Evolutionary conservation across 163 green algal species (phyloP).

Genomic region (Trebouxiophyceae sp.): DNA sequence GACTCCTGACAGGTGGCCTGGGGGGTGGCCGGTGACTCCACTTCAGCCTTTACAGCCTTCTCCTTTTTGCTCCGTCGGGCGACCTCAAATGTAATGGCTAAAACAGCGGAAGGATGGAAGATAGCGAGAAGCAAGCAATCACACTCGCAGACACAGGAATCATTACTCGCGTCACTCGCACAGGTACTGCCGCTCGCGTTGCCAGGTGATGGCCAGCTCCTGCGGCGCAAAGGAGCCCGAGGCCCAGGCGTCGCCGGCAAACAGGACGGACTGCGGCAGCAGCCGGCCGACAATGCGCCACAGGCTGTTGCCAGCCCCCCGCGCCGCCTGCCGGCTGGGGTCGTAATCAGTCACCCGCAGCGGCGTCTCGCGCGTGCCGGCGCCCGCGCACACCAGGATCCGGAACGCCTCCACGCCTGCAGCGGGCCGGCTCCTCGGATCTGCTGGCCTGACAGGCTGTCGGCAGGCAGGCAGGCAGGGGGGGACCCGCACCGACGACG

Average conservation of each 20-base stretch:
- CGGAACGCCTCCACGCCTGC: constrained; percentile 12
- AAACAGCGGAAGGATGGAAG: too few species aligned
- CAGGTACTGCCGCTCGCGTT: background rate
- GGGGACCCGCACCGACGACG: background rate
- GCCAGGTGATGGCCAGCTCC: background rate
- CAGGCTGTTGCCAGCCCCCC: background rate
- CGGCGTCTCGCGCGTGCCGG: constrained; percentile 62
- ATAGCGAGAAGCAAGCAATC: too few species aligned
- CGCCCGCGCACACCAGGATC: constrained; percentile 40
- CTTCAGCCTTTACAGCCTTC: too few species aligned
- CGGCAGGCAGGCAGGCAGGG: background rate
- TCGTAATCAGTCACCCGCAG: constrained; percentile 55
- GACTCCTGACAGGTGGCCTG: too few species aligned
- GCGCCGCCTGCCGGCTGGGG: constrained; percentile 14
- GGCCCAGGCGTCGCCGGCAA: background rate
- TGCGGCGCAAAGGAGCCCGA: background rate
- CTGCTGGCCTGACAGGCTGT: background rate
- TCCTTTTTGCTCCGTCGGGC: too few species aligned
- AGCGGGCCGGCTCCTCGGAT: too few species aligned
- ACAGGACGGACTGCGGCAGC: background rate
- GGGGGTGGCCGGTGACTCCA: too few species aligned
- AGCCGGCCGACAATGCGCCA: background rate
- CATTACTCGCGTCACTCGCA: too few species aligned
- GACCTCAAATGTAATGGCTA: too few species aligned
- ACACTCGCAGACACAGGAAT: too few species aligned